These are phyloP conservation scores for Thuja plicata DNA, from an alignment of 83 land plant species.

Conservation along the genomic window DNA sequence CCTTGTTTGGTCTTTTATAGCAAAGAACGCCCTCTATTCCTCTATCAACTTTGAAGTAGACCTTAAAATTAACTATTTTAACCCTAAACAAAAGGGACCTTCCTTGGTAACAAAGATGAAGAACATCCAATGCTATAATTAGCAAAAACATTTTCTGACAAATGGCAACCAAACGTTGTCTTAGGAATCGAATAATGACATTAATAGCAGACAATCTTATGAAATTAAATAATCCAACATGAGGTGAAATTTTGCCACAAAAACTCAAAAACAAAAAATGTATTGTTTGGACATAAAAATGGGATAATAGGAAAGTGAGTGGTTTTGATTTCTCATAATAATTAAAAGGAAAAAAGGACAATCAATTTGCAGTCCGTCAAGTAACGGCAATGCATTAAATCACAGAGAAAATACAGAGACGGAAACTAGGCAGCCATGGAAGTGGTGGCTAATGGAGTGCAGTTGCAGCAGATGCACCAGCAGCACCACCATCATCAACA, in stretches of 20 bases:
- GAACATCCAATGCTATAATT: no score
- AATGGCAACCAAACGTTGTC: not conserved
- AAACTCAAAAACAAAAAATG: not conserved
- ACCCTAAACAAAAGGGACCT: no score
- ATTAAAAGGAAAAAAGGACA: no score
- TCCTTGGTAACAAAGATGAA: no score
- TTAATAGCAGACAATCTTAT: not conserved
- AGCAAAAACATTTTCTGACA: not conserved
- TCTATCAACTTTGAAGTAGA: no score
- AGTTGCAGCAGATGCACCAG: slow-evolving; percentile 2
- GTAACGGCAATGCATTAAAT: slow-evolving; percentile 3
- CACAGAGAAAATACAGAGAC: not conserved
- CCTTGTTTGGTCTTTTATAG: no score
- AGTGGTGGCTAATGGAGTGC: slow-evolving; percentile 34
- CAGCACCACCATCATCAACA: slow-evolving; percentile 17
- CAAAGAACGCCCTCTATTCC: no score
- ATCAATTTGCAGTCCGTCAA: not conserved
- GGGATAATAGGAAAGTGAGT: not conserved
- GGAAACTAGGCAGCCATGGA: slow-evolving; percentile 36
- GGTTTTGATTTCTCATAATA: not conserved
- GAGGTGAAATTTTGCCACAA: not conserved
- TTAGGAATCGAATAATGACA: not conserved
- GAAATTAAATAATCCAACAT: not conserved
- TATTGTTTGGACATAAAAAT: not conserved
- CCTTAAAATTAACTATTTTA: no score